phyloP scores from a whole-genome alignment of 2,329 filamentous ascomycete genomes.

The Sporothrix luriei region DNA sequence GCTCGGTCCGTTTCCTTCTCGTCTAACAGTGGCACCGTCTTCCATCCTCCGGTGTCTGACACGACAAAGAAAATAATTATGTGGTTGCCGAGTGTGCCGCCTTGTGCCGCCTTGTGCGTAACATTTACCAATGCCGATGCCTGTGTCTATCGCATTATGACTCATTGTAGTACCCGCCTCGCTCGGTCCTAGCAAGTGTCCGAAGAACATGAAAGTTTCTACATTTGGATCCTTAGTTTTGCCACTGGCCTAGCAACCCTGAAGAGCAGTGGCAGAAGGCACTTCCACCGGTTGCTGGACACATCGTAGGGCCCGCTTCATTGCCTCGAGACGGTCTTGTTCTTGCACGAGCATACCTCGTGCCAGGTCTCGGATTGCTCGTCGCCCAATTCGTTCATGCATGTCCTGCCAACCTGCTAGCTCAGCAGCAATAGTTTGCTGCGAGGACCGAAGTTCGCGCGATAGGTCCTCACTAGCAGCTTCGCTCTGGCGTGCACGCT shows the following conservation, averaged over 20 bases:
- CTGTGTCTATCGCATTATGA: background rate
- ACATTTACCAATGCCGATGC: background rate
- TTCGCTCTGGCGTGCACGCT: constrained; percentile 71
- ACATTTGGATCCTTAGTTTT: background rate
- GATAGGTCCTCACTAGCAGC: constrained; percentile 73
- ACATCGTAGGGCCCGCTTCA: constrained; percentile 75
- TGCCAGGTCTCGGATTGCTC: constrained; percentile 75
- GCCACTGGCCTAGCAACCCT: background rate
- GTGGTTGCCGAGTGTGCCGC: constrained; percentile 15
- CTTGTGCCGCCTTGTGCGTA: background rate
- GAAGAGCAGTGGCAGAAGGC: background rate
- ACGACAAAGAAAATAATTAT: constrained; percentile 1
- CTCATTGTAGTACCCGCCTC: background rate
- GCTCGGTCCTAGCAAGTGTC: background rate
- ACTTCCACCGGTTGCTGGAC: constrained; percentile 44
- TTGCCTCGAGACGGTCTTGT: constrained; percentile 73
- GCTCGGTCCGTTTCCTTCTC: background rate
- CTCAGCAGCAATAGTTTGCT: constrained; percentile 89
- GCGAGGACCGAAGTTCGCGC: constrained; percentile 83
- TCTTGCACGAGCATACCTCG: constrained; percentile 78
- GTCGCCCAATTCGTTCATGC: constrained; percentile 74
- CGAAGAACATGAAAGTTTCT: background rate
- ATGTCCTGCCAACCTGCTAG: constrained; percentile 92
- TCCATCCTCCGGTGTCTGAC: background rate
- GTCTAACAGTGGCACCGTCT: background rate